phyloP scores from a whole-genome alignment of 257 asterid species.

The Solanum rostratum region DNA sequence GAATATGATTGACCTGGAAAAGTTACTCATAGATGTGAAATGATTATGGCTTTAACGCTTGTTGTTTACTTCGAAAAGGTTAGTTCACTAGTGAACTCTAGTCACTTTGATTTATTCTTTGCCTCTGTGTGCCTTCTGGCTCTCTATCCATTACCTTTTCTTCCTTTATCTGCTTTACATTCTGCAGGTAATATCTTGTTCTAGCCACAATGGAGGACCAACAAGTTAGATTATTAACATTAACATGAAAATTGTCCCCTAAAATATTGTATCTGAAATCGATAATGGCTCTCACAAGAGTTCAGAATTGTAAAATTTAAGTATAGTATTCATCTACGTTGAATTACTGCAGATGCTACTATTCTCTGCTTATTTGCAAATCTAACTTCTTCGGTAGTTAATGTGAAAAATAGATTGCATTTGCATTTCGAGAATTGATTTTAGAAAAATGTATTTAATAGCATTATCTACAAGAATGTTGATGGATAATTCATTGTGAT shows the following conservation, averaged over 20 bases:
- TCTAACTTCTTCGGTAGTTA: background rate
- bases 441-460: background rate
- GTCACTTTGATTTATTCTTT: background rate
- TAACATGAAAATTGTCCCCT: background rate
- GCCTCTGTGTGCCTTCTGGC: background rate
- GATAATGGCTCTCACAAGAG: background rate
- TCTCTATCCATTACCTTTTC: background rate
- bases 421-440: background rate
- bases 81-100: background rate
- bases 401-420: background rate
- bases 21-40: background rate
- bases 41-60: background rate
- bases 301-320: background rate
- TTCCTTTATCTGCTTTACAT: background rate
- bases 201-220: background rate
- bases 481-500: conserved; percentile 10
- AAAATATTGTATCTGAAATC: background rate
- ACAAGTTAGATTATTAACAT: background rate
- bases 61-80: background rate
- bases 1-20: background rate
- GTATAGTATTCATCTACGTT: background rate
- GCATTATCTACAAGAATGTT: background rate
- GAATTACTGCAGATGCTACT: background rate
- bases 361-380: background rate
- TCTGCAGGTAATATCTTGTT: background rate